These are phyloP conservation scores for Tricholoma furcatifolium DNA, from an alignment of 768 basidiomycete species.

Conservation along the genomic window DNA sequence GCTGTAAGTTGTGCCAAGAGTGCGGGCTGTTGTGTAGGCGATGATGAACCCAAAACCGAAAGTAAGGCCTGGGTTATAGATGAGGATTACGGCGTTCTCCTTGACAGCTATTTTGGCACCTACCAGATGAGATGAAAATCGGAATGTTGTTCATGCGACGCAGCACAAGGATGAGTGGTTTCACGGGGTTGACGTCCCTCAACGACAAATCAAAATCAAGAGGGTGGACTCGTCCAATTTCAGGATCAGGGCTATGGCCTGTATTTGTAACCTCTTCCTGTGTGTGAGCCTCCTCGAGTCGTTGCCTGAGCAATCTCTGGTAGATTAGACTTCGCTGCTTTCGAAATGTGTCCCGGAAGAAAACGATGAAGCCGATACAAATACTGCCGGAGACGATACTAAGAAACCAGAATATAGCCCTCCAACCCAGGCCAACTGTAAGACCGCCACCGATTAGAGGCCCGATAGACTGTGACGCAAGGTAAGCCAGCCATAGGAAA, in stretches of 20 bases:
- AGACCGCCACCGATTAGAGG: slow-evolving; percentile 71
- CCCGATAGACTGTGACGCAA: slow-evolving; percentile 44
- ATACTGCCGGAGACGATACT: slow-evolving; percentile 57
- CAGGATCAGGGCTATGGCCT: slow-evolving; percentile 12
- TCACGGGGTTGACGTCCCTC: slow-evolving; percentile 73
- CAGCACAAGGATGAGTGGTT: slow-evolving; percentile 58
- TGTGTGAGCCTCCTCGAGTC: slow-evolving; percentile 24
- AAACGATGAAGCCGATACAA: slow-evolving; percentile 54
- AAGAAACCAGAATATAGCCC: slow-evolving; percentile 83
- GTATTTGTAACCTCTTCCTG: neutral
- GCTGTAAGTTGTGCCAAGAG: slow-evolving; percentile 58
- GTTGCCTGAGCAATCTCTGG: slow-evolving; percentile 58
- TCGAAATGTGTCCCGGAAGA: slow-evolving; percentile 84
- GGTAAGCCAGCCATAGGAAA: neutral
- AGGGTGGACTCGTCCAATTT: slow-evolving; percentile 22
- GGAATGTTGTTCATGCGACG: slow-evolving; percentile 64
- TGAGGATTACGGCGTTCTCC: neutral
- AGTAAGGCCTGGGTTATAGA: slow-evolving; percentile 47
- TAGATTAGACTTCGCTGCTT: slow-evolving; percentile 80
- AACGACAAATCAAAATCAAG: slow-evolving; percentile 50
- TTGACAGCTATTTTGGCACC: slow-evolving; percentile 14
- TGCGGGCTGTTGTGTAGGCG: slow-evolving; percentile 72
- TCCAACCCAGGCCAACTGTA: slow-evolving; percentile 71
- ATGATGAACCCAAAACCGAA: slow-evolving; percentile 74
- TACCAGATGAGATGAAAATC: slow-evolving; percentile 67